Base-by-base conservation (phyloP, 495 filamentous ascomycete species). In the Apiosordaria backusii region DNA sequence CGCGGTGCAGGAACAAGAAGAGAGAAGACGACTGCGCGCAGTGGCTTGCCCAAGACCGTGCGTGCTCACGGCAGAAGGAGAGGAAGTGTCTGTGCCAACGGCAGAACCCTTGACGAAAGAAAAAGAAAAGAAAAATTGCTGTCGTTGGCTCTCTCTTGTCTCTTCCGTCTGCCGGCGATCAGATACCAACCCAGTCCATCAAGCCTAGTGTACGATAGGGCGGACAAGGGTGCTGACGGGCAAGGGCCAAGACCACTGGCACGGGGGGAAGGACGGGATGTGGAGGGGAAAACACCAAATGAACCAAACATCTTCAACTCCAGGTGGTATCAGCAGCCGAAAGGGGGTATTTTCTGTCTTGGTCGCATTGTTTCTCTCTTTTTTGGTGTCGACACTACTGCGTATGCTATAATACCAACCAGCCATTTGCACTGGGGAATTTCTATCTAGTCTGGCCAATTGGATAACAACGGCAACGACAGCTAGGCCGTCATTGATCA, bases 51-150 rank as follows among this genome's bases (percentile, higher is more conserved):
- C 40, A 50, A 50, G 7, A 55, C 7, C 4, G 18, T 21, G 22
- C n/a, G 10, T 6, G 3, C n/a, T 9, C 5, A 5, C n/a, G 22
- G 22, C 52, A 55, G 52, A 23, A 22, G 52, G 19, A 23, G 52
- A 21, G 52, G n/a, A 2, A 55, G n/a, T 21, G 52, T 55, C 52
- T 55, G 52, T 55, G 52, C 52, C 52, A 55, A 55, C 52, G 52
- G 52, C 52, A 55, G 52, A 22, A 21, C 22, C 52, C 52, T 55
- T 21, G 52, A 19, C 19, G 52, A 23, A 22, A 55, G 52, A 55
- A 55, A 55, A 23, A 22, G 18, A 21, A 55, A 55, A 55, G 10
- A 55, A 23, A 55, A 55, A 55, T 45, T 45, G 6, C 13, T 45
- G 35, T 45, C 35, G 35, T 45, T 45, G 35, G 35, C 16, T 7